Evolutionary conservation across 2,329 filamentous ascomycete species (phyloP).

Genomic region (Cladophialophora exuberans): DNA sequence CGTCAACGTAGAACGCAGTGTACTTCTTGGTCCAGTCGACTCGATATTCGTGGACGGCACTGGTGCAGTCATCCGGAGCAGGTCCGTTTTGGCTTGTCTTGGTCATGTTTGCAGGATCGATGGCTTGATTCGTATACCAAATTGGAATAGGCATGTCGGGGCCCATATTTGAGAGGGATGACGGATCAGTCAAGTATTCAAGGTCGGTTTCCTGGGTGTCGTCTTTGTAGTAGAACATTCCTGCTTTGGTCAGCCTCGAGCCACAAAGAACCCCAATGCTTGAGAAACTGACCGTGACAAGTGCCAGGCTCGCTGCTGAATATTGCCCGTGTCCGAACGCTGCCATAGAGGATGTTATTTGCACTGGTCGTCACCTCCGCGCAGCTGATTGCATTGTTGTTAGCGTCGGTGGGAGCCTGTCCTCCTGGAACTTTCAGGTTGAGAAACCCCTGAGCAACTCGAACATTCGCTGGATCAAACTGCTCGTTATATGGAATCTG

Average conservation of each 20-base stretch:
- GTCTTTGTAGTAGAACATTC: slow-evolving; percentile 30
- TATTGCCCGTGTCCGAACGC: slow-evolving; percentile 30
- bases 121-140: slow-evolving; percentile 31
- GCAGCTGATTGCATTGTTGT: slow-evolving; percentile 22
- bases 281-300: slow-evolving; percentile 26
- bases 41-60: slow-evolving; percentile 30
- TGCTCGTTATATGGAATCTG: slow-evolving; percentile 24
- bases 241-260: slow-evolving; percentile 12
- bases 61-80: slow-evolving; percentile 26
- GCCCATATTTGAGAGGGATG: slow-evolving; percentile 27
- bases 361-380: slow-evolving; percentile 27
- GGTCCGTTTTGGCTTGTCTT: slow-evolving; percentile 22
- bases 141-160: slow-evolving; percentile 22
- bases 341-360: slow-evolving; percentile 31
- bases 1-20: slow-evolving; percentile 33
- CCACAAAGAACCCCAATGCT: not conserved
- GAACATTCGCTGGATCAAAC: slow-evolving; percentile 29
- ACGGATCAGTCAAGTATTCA: slow-evolving; percentile 32
- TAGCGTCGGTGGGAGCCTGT: slow-evolving; percentile 13
- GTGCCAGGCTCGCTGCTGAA: slow-evolving; percentile 32
- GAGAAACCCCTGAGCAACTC: slow-evolving; percentile 21
- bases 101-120: slow-evolving; percentile 13
- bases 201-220: slow-evolving; percentile 32
- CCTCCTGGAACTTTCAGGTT: slow-evolving; percentile 28
- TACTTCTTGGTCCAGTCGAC: slow-evolving; percentile 30